Evolutionary conservation across 495 filamentous ascomycete species (phyloP).

Genomic region (Aspergillus avenaceus): DNA sequence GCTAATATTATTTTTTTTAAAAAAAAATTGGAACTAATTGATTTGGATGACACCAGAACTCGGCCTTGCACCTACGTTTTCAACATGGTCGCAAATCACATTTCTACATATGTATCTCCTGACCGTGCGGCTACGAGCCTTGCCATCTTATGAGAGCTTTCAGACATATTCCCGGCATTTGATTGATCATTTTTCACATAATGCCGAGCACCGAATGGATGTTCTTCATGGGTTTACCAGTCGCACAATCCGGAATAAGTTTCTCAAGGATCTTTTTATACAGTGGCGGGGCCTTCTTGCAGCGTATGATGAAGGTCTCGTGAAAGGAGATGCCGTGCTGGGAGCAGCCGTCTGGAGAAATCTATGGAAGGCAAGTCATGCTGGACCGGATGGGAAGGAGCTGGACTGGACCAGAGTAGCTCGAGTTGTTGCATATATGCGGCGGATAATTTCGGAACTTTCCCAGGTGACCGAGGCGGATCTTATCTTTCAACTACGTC

Average conservation of each 20-base stretch:
- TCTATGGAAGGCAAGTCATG: conserved; percentile 65
- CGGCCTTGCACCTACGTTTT: conserved; percentile 76
- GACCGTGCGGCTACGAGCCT: conserved; percentile 75
- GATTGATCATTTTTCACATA: conserved; percentile 90
- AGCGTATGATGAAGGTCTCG: conserved; percentile 82
- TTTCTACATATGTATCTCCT: conserved; percentile 95
- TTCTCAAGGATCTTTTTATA: conserved; percentile 86
- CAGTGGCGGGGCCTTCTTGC: conserved; percentile 85
- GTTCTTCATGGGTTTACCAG: conserved; percentile 63
- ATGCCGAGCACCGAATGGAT: conserved; percentile 83
- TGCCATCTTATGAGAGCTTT: conserved; percentile 56
- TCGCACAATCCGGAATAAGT: conserved; percentile 66
- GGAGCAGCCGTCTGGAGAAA: conserved; percentile 93
- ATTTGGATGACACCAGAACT: conserved; percentile 35
- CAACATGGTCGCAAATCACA: conserved; percentile 90
- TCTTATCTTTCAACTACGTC: conserved; percentile 34
- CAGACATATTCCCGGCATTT: conserved; percentile 68
- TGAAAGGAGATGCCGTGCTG: conserved; percentile 78
- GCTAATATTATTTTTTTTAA: too few species aligned
- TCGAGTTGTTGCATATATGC: conserved; percentile 73
- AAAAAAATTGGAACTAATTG: not conserved
- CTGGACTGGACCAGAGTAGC: conserved; percentile 70
- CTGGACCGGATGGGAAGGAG: conserved; percentile 42
- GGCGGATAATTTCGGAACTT: conserved; percentile 59
- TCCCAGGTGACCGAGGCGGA: conserved; percentile 59